These are phyloP conservation scores for Cladosporium phlei DNA, from an alignment of 2,329 filamentous ascomycete genomes.

Conservation along the genomic window DNA sequence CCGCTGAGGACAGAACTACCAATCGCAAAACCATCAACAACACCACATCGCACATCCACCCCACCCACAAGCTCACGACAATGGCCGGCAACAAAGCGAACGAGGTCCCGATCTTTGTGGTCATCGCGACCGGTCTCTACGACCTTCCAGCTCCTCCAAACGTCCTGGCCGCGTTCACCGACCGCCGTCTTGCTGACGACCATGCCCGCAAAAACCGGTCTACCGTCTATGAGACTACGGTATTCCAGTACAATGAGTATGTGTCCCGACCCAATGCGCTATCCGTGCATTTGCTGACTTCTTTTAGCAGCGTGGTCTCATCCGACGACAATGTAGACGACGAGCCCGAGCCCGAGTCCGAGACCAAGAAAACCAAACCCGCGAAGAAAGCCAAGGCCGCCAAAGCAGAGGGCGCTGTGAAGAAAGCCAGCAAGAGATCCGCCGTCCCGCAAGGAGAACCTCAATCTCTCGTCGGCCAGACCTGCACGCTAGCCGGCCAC, in stretches of 20 bases:
- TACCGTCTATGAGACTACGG: no score
- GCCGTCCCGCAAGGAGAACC: conserved; percentile 9
- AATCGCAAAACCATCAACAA: no score
- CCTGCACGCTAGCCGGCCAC: conserved; percentile 14
- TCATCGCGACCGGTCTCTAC: background rate
- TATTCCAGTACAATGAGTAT: no score
- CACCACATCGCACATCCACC: background rate
- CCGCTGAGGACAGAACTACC: no score
- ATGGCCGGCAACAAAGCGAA: conserved; percentile 2
- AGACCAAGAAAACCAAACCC: background rate
- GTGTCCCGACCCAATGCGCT: no score
- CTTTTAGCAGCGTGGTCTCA: no score
- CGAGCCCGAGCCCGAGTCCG: background rate
- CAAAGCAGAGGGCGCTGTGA: background rate
- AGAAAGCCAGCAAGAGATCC: conserved; percentile 3
- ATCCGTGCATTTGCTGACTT: no score
- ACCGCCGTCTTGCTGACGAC: no score
- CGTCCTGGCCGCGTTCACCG: background rate
- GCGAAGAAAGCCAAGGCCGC: background rate
- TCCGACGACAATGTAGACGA: background rate
- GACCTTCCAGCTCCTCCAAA: background rate
- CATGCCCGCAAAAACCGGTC: no score
- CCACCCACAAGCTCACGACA: background rate
- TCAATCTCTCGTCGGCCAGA: conserved; percentile 9
- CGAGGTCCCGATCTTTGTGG: background rate